Evolutionary conservation across 495 filamentous ascomycete genomes (phyloP).

Genomic region (Annulohypoxylon nitens): DNA sequence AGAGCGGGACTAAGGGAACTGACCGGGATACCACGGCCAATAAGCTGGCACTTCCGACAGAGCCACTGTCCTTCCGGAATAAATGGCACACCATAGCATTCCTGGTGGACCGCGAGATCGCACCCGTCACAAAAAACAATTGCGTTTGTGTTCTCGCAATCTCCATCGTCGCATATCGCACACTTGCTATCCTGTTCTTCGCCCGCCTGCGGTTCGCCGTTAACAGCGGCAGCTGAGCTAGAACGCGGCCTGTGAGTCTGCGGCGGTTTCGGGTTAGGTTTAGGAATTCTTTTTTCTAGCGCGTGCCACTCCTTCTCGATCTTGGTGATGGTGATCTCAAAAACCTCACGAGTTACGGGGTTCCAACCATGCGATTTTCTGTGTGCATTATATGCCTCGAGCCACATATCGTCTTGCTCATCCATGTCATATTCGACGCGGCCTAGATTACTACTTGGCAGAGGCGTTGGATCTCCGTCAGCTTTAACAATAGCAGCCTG

Average conservation of each 20-base stretch:
- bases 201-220: conserved; percentile 86
- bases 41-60: conserved; percentile 95
- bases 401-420: conserved; percentile 97
- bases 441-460: conserved; percentile 65
- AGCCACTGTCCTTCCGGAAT: conserved; percentile 99
- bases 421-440: conserved; percentile 99
- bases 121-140: conserved; percentile 99
- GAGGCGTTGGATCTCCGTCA: conserved; percentile 69
- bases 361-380: conserved; percentile 79
- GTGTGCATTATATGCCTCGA: conserved; percentile 83
- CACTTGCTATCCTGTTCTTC: conserved; percentile 98
- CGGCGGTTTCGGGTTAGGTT: conserved; percentile 93
- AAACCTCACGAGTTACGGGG: conserved; percentile 88
- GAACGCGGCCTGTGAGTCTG: conserved; percentile 91
- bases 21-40: conserved; percentile 89
- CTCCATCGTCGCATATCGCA: conserved; percentile 96
- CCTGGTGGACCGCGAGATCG: conserved; percentile 97
- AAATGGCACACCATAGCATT: conserved; percentile 98
- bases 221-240: conserved; percentile 91
- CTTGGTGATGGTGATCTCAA: conserved; percentile 97
- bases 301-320: conserved; percentile 99
- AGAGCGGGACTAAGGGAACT: conserved; percentile 53
- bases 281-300: conserved; percentile 95
- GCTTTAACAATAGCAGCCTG: conserved; percentile 66
- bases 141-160: conserved; percentile 99